A percentile compares a stretch with the other conserved stretches of the same genome.
phyloP scores from a whole-genome alignment of 371 early-diverging fungal species.

The Lichtheimia ramosa region DNA sequence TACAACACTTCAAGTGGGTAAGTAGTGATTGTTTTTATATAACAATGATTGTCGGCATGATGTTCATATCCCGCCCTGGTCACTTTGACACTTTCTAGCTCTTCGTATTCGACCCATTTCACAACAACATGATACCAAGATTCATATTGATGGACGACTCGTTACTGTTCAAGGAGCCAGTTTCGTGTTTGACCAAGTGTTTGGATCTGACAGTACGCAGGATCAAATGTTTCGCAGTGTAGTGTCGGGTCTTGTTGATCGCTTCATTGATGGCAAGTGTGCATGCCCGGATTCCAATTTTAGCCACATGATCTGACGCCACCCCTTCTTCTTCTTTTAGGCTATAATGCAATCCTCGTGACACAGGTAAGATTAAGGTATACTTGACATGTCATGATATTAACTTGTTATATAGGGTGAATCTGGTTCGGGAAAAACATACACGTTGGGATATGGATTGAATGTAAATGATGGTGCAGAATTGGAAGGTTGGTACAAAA shows the following conservation, averaged over 20 bases:
- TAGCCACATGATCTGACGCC: not conserved
- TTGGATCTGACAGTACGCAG: conserved; percentile 65
- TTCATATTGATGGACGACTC: not conserved
- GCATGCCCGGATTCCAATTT: not conserved
- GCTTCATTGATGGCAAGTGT: conserved; percentile 75
- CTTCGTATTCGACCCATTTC: conserved; percentile 10
- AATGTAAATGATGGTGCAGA: conserved; percentile 43
- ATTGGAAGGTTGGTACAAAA: conserved; percentile 42
- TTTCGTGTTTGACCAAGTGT: conserved; percentile 81
- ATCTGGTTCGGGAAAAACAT: conserved; percentile 97
- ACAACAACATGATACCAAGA: not conserved
- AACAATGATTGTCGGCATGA: not conserved
- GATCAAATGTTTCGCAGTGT: conserved; percentile 63
- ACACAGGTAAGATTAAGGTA: conserved; percentile 4
- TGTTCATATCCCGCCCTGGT: not conserved
- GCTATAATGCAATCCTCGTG: conserved; percentile 9
- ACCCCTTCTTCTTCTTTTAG: not conserved
- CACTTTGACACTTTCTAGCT: conserved; percentile 1
- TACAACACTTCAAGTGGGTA: not conserved
- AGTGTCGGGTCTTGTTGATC: conserved; percentile 63
- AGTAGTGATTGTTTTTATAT: not conserved
- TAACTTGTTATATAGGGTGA: conserved; percentile 55
- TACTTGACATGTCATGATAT: not conserved
- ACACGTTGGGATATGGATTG: conserved; percentile 90
- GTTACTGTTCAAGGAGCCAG: conserved; percentile 17